Percentiles rank a stretch among this genome's conserved stretches.
phyloP scores from a whole-genome alignment of 139 green algal genomes.

The Chlamydomonas sp. region DNA sequence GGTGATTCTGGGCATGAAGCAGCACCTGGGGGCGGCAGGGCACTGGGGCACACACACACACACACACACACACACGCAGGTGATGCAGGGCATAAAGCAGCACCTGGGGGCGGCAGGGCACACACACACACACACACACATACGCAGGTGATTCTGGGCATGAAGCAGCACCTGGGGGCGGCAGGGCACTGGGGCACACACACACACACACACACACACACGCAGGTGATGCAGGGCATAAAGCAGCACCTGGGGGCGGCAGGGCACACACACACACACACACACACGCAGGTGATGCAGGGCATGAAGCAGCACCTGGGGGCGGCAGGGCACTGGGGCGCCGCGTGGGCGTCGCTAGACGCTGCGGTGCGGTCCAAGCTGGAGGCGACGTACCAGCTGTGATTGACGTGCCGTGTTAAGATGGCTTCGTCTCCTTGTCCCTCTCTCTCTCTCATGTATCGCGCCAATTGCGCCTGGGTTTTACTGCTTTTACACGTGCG shows the following conservation, averaged over 20 bases:
- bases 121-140: neutral
- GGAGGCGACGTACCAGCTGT: constrained; percentile 2
- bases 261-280: neutral
- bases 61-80: no score
- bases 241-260: no score
- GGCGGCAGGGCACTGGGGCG: neutral
- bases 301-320: constrained; percentile 14
- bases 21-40: neutral
- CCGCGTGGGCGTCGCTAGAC: constrained; percentile 1
- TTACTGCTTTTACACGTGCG: no score
- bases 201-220: neutral
- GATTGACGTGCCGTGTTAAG: no score
- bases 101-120: neutral
- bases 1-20: constrained; percentile 15
- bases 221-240: neutral
- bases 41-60: constrained; percentile 1
- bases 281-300: constrained; percentile 8
- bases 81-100: constrained; percentile 6
- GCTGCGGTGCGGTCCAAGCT: constrained; percentile 1
- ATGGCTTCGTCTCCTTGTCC: no score
- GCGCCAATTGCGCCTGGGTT: no score
- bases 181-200: neutral
- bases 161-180: neutral
- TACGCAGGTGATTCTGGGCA: neutral
- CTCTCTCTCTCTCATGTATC: no score